phyloP scores from a whole-genome alignment of 768 basidiomycete genomes.

The Kwoniella bestiolae region DNA sequence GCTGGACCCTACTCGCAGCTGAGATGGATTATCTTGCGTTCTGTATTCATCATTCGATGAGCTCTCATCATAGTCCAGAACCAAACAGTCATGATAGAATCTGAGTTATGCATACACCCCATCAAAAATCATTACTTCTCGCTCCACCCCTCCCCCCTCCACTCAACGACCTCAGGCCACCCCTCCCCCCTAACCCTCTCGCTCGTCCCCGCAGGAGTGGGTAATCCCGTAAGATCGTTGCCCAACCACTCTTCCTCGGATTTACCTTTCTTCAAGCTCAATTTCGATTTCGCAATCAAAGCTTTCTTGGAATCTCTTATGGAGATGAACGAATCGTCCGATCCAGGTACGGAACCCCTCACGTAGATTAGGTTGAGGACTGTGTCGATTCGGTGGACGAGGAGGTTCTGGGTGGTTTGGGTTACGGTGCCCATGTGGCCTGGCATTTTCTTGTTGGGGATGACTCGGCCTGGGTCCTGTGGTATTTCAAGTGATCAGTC shows the following conservation, averaged over 20 bases:
- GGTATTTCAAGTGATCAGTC: too few relatives aligned
- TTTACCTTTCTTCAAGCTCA: conserved; percentile 47
- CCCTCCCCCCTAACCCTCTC: conserved; percentile 59
- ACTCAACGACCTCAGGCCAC: conserved; percentile 48
- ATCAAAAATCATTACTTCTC: conserved; percentile 15
- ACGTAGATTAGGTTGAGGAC: conserved; percentile 86
- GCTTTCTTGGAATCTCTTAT: conserved; percentile 90
- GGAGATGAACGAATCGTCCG: conserved; percentile 83
- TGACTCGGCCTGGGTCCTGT: conserved; percentile 92
- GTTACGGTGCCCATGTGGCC: conserved; percentile 86
- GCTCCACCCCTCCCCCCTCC: conserved; percentile 36
- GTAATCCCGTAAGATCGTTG: conserved; percentile 74
- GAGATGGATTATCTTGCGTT: too few relatives aligned
- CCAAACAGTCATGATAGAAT: neutral
- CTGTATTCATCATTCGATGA: too few relatives aligned
- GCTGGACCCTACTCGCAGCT: too few relatives aligned
- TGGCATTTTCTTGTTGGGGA: conserved; percentile 98
- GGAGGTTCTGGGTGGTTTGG: conserved; percentile 82
- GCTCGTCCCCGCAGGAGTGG: conserved; percentile 87
- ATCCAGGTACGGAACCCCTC: conserved; percentile 85
- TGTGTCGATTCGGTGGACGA: conserved; percentile 85
- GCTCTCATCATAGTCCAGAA: too few relatives aligned
- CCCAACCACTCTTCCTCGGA: conserved; percentile 47
- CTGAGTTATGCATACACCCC: neutral
- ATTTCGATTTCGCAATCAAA: conserved; percentile 75